A percentile compares a stretch with the other conserved stretches of the same genome.
Evolutionary conservation across 1,284 basidiomycete species (phyloP).

Genomic region (Microbotryomycetes sp.): DNA sequence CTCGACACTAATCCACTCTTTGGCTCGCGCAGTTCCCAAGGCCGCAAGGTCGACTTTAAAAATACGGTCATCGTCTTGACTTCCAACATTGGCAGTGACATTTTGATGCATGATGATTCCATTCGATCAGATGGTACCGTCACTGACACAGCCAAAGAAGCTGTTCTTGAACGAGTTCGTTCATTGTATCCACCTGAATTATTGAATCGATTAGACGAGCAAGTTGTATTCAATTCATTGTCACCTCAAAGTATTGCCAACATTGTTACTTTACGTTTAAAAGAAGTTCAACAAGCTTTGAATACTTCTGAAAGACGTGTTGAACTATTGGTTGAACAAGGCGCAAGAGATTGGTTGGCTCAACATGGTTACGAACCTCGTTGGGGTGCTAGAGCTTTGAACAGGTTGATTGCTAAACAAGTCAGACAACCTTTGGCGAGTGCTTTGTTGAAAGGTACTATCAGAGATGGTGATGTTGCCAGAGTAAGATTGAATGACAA

Average conservation of each 20-base stretch:
- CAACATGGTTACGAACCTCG: slow-evolving; percentile 72
- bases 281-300: slow-evolving; percentile 65
- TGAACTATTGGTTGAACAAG: slow-evolving; percentile 60
- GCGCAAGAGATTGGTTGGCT: slow-evolving; percentile 66
- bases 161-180: slow-evolving; percentile 65
- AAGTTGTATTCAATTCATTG: slow-evolving; percentile 75
- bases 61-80: slow-evolving; percentile 88
- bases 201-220: slow-evolving; percentile 37
- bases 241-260: slow-evolving; percentile 63
- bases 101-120: slow-evolving; percentile 64
- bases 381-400: slow-evolving; percentile 69
- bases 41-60: slow-evolving; percentile 58
- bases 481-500: slow-evolving; percentile 17
- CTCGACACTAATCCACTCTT: too few species aligned
- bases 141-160: slow-evolving; percentile 55
- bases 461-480: slow-evolving; percentile 30
- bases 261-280: slow-evolving; percentile 68
- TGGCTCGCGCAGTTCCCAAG: slow-evolving; percentile 37
- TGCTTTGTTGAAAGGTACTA: slow-evolving; percentile 28
- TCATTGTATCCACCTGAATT: slow-evolving; percentile 85
- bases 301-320: slow-evolving; percentile 55
- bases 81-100: slow-evolving; percentile 74
- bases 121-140: slow-evolving; percentile 62
- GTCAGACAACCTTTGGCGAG: slow-evolving; percentile 38
- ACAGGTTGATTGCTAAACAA: slow-evolving; percentile 38